These are phyloP conservation scores for Boletus coccyginus DNA, from an alignment of 768 basidiomycete genomes.

Conservation along the genomic window DNA sequence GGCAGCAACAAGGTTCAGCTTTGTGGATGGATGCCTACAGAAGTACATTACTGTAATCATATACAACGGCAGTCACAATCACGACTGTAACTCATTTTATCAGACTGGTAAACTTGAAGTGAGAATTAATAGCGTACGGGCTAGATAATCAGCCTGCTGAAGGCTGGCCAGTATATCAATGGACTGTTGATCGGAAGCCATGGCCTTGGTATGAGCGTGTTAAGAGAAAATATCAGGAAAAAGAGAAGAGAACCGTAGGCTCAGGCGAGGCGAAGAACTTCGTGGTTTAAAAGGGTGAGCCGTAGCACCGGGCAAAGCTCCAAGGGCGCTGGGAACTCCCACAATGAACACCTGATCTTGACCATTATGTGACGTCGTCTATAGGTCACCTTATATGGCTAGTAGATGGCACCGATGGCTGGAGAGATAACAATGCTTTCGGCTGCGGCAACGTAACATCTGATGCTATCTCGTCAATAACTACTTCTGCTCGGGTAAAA, in stretches of 20 bases:
- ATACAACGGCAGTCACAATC: neutral
- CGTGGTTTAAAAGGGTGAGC: neutral
- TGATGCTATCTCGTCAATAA: too few relatives aligned
- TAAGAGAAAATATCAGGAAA: neutral
- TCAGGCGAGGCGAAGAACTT: neutral
- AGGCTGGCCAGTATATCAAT: neutral
- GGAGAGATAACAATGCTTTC: too few relatives aligned
- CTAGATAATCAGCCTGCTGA: neutral
- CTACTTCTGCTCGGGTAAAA: too few relatives aligned
- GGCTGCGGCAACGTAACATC: too few relatives aligned
- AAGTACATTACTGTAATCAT: constrained; percentile 1
- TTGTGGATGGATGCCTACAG: neutral
- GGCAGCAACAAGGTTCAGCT: neutral
- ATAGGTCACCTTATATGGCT: too few relatives aligned
- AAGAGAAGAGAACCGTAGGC: neutral
- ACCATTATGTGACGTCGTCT: too few relatives aligned
- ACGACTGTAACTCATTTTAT: neutral
- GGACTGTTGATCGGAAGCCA: neutral
- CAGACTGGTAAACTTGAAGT: neutral
- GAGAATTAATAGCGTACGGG: neutral
- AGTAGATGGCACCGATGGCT: too few relatives aligned
- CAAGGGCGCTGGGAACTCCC: neutral
- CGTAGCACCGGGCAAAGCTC: too few relatives aligned
- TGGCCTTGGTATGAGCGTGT: neutral
- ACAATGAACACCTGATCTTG: neutral